Evolutionary conservation across 352 stramenopile genomes (phyloP).

Genomic region (Pythium grandisporangium): DNA sequence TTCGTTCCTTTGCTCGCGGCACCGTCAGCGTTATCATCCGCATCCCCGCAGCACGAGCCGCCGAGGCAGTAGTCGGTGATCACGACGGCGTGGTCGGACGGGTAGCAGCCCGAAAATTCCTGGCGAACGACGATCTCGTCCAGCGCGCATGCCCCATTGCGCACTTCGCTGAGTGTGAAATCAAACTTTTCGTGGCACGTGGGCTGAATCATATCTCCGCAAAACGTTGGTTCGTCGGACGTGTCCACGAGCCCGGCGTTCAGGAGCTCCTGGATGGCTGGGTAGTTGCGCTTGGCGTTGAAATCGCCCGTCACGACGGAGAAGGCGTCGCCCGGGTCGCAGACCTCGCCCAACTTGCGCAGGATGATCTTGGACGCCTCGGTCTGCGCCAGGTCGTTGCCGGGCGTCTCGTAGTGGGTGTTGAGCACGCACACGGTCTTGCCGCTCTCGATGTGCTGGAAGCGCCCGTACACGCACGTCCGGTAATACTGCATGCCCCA

Average conservation of each 20-base stretch:
- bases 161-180: conserved; percentile 42
- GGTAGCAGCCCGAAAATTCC: conserved; percentile 57
- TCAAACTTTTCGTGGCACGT: conserved; percentile 68
- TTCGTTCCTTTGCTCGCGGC: neutral
- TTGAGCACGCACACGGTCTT: conserved; percentile 67
- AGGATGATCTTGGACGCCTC: conserved; percentile 63
- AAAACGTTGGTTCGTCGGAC: conserved; percentile 49
- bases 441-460: conserved; percentile 53
- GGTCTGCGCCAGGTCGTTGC: conserved; percentile 60
- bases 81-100: conserved; percentile 60
- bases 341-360: conserved; percentile 31
- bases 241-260: conserved; percentile 36
- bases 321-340: conserved; percentile 43
- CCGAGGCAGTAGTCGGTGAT: conserved; percentile 49
- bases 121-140: conserved; percentile 55
- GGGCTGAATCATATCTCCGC: conserved; percentile 43
- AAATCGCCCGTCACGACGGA: conserved; percentile 62
- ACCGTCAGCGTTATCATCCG: conserved; percentile 7
- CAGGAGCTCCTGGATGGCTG: conserved; percentile 51
- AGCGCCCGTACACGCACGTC: conserved; percentile 58
- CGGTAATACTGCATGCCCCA: conserved; percentile 74
- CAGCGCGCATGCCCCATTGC: conserved; percentile 29
- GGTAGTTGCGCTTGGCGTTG: conserved; percentile 58
- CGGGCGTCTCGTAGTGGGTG: conserved; percentile 77
- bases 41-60: conserved; percentile 38